Evolutionary conservation across 2,329 filamentous ascomycete species (phyloP).

Genomic region (Epichloe amarillans): DNA sequence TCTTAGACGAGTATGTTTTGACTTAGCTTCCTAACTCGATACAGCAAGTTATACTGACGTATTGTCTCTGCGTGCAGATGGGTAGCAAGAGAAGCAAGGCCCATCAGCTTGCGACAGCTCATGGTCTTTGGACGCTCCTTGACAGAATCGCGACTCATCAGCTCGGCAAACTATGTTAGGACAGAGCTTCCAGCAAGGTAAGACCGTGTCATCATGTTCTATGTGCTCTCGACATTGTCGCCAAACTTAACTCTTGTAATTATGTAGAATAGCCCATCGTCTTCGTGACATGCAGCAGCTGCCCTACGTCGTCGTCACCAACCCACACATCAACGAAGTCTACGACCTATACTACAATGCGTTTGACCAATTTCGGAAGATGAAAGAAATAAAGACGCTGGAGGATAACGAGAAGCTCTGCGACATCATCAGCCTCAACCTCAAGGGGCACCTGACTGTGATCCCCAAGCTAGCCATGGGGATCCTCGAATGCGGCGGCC

Average conservation of each 20-base stretch:
- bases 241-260: neutral
- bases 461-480: slow-evolving; percentile 93
- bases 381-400: slow-evolving; percentile 70
- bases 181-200: slow-evolving; percentile 52
- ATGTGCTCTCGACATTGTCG: neutral
- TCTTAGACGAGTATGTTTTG: slow-evolving; percentile 46
- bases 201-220: neutral
- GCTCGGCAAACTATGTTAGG: slow-evolving; percentile 94
- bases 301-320: slow-evolving; percentile 92
- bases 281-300: slow-evolving; percentile 95
- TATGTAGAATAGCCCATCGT: slow-evolving; percentile 67
- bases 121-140: slow-evolving; percentile 94
- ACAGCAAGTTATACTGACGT: slow-evolving; percentile 4
- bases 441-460: slow-evolving; percentile 80
- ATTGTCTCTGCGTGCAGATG: slow-evolving; percentile 43
- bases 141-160: slow-evolving; percentile 77
- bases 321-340: slow-evolving; percentile 82
- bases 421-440: slow-evolving; percentile 60
- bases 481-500: slow-evolving; percentile 74
- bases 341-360: slow-evolving; percentile 95
- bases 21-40: neutral
- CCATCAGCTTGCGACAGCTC: slow-evolving; percentile 91
- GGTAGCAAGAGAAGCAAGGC: slow-evolving; percentile 81
- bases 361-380: slow-evolving; percentile 80
- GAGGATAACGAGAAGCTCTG: slow-evolving; percentile 88